Conservation (phyloP, 2,329 filamentous ascomycete genomes). For the Sphaerulina musiva region DNA sequence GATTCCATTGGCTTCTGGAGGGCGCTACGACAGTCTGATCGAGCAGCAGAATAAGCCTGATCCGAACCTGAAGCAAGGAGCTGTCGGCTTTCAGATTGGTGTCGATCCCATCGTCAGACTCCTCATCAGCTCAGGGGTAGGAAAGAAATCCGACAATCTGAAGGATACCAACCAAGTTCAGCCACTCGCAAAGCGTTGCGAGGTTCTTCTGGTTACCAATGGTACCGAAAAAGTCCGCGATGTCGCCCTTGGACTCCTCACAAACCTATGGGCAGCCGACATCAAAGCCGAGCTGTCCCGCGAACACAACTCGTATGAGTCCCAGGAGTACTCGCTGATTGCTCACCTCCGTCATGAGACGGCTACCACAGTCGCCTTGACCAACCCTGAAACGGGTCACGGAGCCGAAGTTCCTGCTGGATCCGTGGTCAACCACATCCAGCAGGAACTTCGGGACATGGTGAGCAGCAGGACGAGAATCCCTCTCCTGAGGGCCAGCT, state of each 20-base stretch:
- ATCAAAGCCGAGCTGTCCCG: constrained; percentile 83
- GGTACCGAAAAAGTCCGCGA: constrained; percentile 70
- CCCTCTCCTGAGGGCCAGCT: no score
- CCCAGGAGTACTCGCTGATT: constrained; percentile 62
- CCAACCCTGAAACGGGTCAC: constrained; percentile 44
- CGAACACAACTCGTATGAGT: constrained; percentile 40
- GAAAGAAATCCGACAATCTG: constrained; percentile 18
- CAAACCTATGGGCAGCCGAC: constrained; percentile 71
- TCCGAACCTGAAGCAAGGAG: constrained; percentile 46
- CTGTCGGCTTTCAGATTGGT: constrained; percentile 84
- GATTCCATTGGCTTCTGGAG: constrained; percentile 66
- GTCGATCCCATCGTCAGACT: constrained; percentile 68
- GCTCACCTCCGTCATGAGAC: constrained; percentile 76
- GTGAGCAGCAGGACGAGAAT: constrained; percentile 45
- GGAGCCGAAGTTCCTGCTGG: constrained; percentile 55
- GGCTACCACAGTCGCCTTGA: constrained; percentile 48
- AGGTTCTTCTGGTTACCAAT: constrained; percentile 74
- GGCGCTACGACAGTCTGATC: constrained; percentile 85
- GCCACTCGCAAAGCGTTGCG: constrained; percentile 48
- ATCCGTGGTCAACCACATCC: constrained; percentile 70
- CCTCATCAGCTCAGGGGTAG: constrained; percentile 7
- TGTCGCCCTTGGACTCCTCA: constrained; percentile 68
- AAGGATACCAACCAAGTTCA: constrained; percentile 14
- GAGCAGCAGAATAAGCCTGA: constrained; percentile 67
- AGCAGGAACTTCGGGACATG: constrained; percentile 70